phyloP scores from a whole-genome alignment of 768 basidiomycete species.

The Kwoniella botswanensis region DNA sequence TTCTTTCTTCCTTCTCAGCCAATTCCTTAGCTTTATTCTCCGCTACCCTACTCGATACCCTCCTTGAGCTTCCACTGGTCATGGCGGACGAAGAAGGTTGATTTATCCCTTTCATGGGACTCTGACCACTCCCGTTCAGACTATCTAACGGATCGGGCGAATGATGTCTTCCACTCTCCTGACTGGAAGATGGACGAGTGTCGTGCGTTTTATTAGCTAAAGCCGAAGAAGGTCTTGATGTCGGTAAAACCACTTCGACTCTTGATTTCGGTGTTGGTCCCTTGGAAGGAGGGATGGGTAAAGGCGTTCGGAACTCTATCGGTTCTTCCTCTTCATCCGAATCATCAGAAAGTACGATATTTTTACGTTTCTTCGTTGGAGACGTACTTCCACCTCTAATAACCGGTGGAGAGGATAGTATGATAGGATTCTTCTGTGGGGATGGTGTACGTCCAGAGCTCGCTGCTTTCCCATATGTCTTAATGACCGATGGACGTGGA shows the following conservation, averaged over 20 bases:
- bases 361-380: slow-evolving; percentile 2
- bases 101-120: not conserved
- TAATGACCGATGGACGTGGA: not conserved
- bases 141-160: slow-evolving; percentile 24
- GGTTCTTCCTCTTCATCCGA: slow-evolving; percentile 19
- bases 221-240: slow-evolving; percentile 12
- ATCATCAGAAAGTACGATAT: slow-evolving; percentile 11
- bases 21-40: slow-evolving; percentile 31
- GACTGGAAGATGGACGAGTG: not conserved
- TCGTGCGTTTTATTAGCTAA: not conserved
- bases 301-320: slow-evolving; percentile 8
- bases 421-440: not conserved
- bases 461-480: slow-evolving; percentile 14
- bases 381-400: not conserved
- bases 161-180: not conserved
- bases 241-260: slow-evolving; percentile 18
- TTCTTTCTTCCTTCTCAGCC: slow-evolving; percentile 36
- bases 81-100: slow-evolving; percentile 16
- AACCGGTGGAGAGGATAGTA: slow-evolving; percentile 13
- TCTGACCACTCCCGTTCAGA: not conserved
- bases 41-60: slow-evolving; percentile 29
- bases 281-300: not conserved
- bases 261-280: slow-evolving; percentile 9
- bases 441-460: slow-evolving; percentile 4
- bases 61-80: slow-evolving; percentile 6